Percentiles rank a stretch among this genome's conserved stretches.
Conservation (phyloP, 192 early-diverging fungal genomes). For the Entophlyctis luteolus region DNA sequence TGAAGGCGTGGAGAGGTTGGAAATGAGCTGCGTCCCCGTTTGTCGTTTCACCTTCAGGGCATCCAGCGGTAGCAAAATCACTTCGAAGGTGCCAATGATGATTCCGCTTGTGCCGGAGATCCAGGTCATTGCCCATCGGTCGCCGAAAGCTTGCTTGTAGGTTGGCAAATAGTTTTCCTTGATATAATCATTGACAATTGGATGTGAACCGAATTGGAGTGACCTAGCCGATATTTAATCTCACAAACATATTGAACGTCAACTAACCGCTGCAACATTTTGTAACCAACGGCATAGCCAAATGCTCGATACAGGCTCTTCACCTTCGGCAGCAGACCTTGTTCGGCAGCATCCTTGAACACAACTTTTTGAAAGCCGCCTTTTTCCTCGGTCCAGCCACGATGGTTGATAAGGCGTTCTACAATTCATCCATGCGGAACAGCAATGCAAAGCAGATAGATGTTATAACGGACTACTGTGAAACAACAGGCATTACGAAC, state of each 20-base stretch:
- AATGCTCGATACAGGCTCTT: constrained; percentile 83
- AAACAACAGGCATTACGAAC: too few species aligned
- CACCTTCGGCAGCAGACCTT: constrained; percentile 64
- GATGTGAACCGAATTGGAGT: constrained; percentile 80
- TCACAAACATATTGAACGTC: too few species aligned
- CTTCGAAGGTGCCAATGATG: constrained; percentile 87
- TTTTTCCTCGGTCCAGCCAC: constrained; percentile 53
- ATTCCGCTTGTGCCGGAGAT: constrained; percentile 38
- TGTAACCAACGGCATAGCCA: constrained; percentile 90
- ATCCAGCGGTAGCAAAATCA: constrained; percentile 85
- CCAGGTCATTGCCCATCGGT: constrained; percentile 74
- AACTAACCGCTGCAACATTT: constrained; percentile 76
- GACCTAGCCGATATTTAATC: constrained; percentile 7
- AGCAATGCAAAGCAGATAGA: too few species aligned
- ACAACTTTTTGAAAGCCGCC: constrained; percentile 70
- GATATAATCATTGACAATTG: constrained; percentile 78
- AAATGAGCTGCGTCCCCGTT: constrained; percentile 61
- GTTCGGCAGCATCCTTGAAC: constrained; percentile 73
- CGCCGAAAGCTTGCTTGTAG: constrained; percentile 73
- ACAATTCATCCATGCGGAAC: neutral
- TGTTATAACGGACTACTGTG: too few species aligned
- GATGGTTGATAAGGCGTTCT: constrained; percentile 39
- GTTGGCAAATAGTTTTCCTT: constrained; percentile 61
- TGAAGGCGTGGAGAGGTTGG: neutral
- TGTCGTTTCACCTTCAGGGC: constrained; percentile 90